Base-by-base conservation (phyloP, 1,139 yeast species). In the Yamadazyma atmosphaerica region DNA sequence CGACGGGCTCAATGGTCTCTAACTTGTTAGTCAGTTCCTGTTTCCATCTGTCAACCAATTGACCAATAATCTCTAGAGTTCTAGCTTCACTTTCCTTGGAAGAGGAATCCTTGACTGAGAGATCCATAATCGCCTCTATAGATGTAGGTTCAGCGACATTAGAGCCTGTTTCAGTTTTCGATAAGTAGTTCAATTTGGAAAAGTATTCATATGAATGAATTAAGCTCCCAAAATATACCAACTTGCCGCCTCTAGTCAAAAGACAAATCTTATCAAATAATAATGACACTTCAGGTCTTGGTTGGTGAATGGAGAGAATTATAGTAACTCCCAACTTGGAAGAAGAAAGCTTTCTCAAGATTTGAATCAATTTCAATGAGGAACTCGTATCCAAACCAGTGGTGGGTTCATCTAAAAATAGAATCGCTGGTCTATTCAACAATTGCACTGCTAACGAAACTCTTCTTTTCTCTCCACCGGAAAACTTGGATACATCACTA, bases 391-490 rank as follows among this genome's bases (percentile, higher is more conserved):
- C 96, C 24, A 88, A 64, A 0, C 96, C 96, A 0, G 96, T 86
- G 0, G 96, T 88, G 2, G 96, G 95, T 52, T 88, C 96, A 56
- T 88, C 96, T 33, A 88, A 63, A 51, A 87, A 86, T 45, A 88
- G 61, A 2, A 87, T 64, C 0, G 90, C 80, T 0, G 96, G 96
- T 46, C 81, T 83, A 2, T 86, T 76, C 24, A 88, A 65, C 49
- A 88, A 63, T 55, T 87, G 96, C 14, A 86, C 80, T 0, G 89
- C 96, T 38, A 87, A 77, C 39, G 89, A 81, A 2, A 86, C 71
- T 43, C 96, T 61, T 51, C 96, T 62, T 55, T 83, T 85, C 52
- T 88, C 96, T 23, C 96, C 96, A 4, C 96, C 96, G 2, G 94
- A 83, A 18, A 87, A 60, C 36, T 54, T 58, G 14, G 85, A 82